Evolutionary conservation across 2,329 filamentous ascomycete genomes (phyloP).

Genomic region (Aspergillus sp.): DNA sequence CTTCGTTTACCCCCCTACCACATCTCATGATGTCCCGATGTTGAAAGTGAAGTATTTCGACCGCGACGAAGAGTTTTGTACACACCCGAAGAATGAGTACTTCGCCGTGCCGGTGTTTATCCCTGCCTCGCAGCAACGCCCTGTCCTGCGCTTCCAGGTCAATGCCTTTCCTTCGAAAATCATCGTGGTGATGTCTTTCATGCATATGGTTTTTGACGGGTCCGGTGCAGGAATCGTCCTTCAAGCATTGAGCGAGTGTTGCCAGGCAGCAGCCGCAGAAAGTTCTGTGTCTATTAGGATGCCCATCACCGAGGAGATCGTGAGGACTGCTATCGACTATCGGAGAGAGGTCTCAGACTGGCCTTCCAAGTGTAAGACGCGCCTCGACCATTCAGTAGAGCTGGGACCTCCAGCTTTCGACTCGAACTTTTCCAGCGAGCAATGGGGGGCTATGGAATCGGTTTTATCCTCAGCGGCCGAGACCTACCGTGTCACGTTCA

Average conservation of each 20-base stretch:
- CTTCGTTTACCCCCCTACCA: background rate
- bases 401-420: slow-evolving; percentile 1
- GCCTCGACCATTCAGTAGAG: background rate
- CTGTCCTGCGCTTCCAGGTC: slow-evolving; percentile 13
- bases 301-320: background rate
- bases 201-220: slow-evolving; percentile 11
- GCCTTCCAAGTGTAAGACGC: background rate
- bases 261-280: background rate
- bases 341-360: slow-evolving; percentile 1
- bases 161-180: slow-evolving; percentile 12
- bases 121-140: slow-evolving; percentile 7
- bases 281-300: background rate
- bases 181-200: slow-evolving; percentile 8
- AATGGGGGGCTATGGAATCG: slow-evolving; percentile 4
- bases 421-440: background rate
- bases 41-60: slow-evolving; percentile 2
- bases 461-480: background rate
- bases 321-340: background rate
- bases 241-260: slow-evolving; percentile 6
- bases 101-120: background rate
- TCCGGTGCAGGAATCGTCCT: slow-evolving; percentile 9
- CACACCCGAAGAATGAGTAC: background rate
- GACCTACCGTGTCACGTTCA: background rate
- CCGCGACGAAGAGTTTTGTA: background rate
- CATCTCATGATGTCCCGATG: slow-evolving; percentile 1